These are phyloP conservation scores for Monosporascus sp. DNA, from an alignment of 2,329 filamentous ascomycete genomes.

Conservation along the genomic window DNA sequence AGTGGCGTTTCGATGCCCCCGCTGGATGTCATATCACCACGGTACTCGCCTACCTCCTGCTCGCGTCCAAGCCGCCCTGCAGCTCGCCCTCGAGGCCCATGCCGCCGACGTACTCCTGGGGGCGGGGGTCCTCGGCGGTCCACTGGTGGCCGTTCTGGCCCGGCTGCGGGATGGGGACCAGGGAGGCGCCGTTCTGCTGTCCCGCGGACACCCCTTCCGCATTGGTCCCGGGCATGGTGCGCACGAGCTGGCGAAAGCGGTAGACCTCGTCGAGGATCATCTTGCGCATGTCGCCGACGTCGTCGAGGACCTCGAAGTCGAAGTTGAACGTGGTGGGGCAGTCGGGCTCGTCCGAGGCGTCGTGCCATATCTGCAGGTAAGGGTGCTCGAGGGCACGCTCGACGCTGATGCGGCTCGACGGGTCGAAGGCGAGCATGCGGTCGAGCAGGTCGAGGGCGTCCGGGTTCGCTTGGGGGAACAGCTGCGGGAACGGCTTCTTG, in stretches of 20 bases:
- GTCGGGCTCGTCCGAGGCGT: slow-evolving; percentile 88
- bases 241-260: slow-evolving; percentile 66
- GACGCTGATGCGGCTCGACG: slow-evolving; percentile 85
- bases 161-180: slow-evolving; percentile 48
- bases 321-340: slow-evolving; percentile 97
- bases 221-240: slow-evolving; percentile 40
- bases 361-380: slow-evolving; percentile 97
- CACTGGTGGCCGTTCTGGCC: slow-evolving; percentile 46
- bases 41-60: slow-evolving; percentile 18
- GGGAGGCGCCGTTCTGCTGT: slow-evolving; percentile 33
- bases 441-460: slow-evolving; percentile 93
- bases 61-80: slow-evolving; percentile 52
- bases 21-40: no score
- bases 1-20: no score
- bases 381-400: slow-evolving; percentile 94
- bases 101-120: slow-evolving; percentile 50
- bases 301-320: slow-evolving; percentile 95
- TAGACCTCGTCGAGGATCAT: slow-evolving; percentile 97
- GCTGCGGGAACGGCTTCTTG: slow-evolving; percentile 80
- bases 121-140: slow-evolving; percentile 55
- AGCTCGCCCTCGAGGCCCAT: slow-evolving; percentile 54
- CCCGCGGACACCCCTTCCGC: slow-evolving; percentile 23
- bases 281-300: slow-evolving; percentile 88
- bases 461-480: slow-evolving; percentile 93
- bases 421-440: slow-evolving; percentile 96